A percentile compares a stretch with the other conserved stretches of the same genome.
phyloP scores from a whole-genome alignment of 495 filamentous ascomycete species.

The Articulospora tetracladia region DNA sequence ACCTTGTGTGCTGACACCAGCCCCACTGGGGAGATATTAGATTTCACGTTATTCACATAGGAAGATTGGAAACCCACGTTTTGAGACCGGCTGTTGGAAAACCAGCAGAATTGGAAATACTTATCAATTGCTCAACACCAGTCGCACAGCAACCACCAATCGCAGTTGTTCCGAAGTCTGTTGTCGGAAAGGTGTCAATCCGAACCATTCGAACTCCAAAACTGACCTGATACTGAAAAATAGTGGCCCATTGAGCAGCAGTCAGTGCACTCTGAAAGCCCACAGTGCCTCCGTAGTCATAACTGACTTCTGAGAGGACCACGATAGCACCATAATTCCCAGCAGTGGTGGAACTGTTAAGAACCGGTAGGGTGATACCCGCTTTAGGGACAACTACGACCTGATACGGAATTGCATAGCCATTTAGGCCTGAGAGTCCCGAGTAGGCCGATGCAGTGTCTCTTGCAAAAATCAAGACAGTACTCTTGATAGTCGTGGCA shows the following conservation, averaged over 20 bases:
- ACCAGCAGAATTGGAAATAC: constrained; percentile 41
- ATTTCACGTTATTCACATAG: not conserved
- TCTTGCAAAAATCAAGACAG: constrained; percentile 55
- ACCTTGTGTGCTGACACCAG: constrained; percentile 47
- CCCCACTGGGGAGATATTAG: constrained; percentile 14
- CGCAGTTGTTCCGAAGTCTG: constrained; percentile 42
- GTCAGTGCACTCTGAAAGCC: constrained; percentile 53
- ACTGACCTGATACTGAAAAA: constrained; percentile 53
- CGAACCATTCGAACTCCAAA: constrained; percentile 61
- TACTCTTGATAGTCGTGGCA: constrained; percentile 26
- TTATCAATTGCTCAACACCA: constrained; percentile 48
- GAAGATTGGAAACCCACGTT: too few species aligned
- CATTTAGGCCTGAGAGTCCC: constrained; percentile 52
- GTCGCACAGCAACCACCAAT: constrained; percentile 43
- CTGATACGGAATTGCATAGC: constrained; percentile 58
- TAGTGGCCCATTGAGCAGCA: constrained; percentile 48
- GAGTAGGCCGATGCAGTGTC: constrained; percentile 41
- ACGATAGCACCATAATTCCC: constrained; percentile 59
- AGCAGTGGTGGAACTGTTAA: constrained; percentile 38
- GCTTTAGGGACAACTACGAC: constrained; percentile 48
- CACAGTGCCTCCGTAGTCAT: constrained; percentile 38
- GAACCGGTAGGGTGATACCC: constrained; percentile 45
- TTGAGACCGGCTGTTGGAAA: constrained; percentile 49
- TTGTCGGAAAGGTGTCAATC: constrained; percentile 51
- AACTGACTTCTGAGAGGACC: constrained; percentile 51